Evolutionary conservation across 1,284 basidiomycete species (phyloP).

Genomic region (Leccinum cinnamomeum): DNA sequence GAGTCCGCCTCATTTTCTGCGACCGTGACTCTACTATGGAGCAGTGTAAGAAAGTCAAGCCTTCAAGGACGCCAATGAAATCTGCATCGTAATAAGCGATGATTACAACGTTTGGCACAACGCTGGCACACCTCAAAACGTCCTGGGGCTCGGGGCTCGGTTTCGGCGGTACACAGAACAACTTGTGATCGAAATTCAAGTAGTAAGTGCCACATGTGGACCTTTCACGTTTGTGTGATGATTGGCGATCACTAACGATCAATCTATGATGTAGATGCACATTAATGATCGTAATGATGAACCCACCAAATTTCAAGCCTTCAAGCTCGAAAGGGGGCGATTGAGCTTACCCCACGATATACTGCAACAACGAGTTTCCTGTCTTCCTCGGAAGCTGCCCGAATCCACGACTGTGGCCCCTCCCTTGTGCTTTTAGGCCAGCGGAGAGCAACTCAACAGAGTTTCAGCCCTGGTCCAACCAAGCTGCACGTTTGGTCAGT

Average conservation of each 20-base stretch:
- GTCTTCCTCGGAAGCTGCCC: background rate
- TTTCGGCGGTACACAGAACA: background rate
- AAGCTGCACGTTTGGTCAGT: too few relatives aligned
- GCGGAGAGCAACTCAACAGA: too few relatives aligned
- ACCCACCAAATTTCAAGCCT: background rate
- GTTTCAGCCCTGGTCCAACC: too few relatives aligned
- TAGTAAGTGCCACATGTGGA: too few relatives aligned
- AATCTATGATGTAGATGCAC: background rate
- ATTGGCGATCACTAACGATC: background rate
- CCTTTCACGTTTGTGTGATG: too few relatives aligned
- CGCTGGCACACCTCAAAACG: constrained; percentile 3
- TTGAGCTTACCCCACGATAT: background rate
- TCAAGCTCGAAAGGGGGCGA: background rate
- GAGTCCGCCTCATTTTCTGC: background rate
- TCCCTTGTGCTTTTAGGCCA: too few relatives aligned
- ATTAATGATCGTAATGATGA: background rate
- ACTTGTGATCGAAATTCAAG: too few relatives aligned
- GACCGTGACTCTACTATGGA: background rate
- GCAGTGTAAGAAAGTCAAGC: background rate
- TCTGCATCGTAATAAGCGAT: constrained; percentile 5
- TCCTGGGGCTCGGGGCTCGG: background rate
- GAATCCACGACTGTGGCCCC: background rate
- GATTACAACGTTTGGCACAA: background rate
- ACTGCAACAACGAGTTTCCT: background rate
- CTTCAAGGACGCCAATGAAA: background rate